phyloP scores from a whole-genome alignment of 2,329 filamentous ascomycete species.

The Penicillium sclerotiorum region DNA sequence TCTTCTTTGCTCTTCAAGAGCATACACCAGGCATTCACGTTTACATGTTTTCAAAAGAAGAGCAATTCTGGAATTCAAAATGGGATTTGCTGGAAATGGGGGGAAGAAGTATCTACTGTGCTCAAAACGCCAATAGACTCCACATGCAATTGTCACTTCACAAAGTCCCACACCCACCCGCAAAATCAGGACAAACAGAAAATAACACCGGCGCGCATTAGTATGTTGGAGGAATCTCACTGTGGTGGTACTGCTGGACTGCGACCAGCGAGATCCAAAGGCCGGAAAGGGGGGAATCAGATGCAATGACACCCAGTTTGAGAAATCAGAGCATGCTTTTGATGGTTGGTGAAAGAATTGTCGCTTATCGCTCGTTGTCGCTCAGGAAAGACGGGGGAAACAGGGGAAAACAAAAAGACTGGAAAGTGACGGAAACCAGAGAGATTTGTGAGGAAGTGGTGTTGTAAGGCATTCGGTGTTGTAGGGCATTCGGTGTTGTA shows the following conservation, averaged over 20 bases:
- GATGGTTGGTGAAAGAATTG: no score
- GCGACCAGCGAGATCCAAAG: neutral
- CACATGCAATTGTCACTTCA: conserved; percentile 6
- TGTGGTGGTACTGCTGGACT: neutral
- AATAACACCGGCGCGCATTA: conserved; percentile 17
- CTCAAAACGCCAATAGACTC: neutral
- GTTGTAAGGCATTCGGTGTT: no score
- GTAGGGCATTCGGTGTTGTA: no score
- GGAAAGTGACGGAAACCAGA: no score
- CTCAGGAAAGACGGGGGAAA: neutral
- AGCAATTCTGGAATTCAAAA: neutral
- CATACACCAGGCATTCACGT: no score
- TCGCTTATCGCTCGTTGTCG: conserved; percentile 13
- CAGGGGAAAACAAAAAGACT: neutral
- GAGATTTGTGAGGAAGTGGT: no score
- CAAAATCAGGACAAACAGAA: neutral
- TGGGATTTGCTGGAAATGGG: conserved; percentile 1
- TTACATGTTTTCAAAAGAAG: neutral
- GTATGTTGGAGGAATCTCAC: conserved; percentile 8
- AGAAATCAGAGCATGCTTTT: no score
- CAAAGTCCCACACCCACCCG: conserved; percentile 1
- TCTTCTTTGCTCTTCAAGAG: no score
- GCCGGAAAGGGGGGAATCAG: neutral
- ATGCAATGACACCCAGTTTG: conserved; percentile 6
- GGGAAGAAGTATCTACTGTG: conserved; percentile 2